Conservation (phyloP, 129 eudicot genomes). For the Ambrosia artemisiifolia region DNA sequence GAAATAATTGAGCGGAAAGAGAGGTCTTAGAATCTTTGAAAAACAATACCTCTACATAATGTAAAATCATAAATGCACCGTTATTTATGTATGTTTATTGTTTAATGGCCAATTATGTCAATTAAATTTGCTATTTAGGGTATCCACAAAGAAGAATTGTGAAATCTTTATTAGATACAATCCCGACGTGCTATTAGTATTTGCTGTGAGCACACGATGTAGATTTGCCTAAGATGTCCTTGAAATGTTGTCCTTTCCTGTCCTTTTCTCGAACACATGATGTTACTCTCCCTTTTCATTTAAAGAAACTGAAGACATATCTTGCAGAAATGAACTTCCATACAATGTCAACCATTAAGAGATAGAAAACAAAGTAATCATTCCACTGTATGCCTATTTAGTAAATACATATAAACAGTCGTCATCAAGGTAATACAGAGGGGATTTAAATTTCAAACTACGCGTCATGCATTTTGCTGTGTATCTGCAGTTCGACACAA, state of each 20-base stretch:
- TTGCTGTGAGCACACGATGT: no score
- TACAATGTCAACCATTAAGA: conserved; percentile 14
- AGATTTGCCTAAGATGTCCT: background rate
- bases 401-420: background rate
- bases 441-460: background rate
- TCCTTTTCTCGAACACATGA: background rate
- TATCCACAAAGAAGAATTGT: background rate
- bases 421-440: no score
- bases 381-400: background rate
- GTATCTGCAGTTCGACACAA: no score
- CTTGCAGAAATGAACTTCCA: background rate
- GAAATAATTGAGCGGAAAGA: conserved; percentile 17
- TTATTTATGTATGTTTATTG: no score
- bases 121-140: background rate
- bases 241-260: background rate
- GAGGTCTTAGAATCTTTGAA: background rate
- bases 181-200: no score
- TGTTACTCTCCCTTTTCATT: conserved; percentile 5
- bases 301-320: background rate
- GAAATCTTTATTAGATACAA: background rate
- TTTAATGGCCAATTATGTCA: background rate
- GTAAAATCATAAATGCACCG: no score
- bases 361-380: background rate
- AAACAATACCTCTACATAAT: conserved; percentile 5
- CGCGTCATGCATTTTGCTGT: background rate